These are phyloP conservation scores for Mortierella sp. DNA, from an alignment of 371 early-diverging fungal species.

Conservation along the genomic window DNA sequence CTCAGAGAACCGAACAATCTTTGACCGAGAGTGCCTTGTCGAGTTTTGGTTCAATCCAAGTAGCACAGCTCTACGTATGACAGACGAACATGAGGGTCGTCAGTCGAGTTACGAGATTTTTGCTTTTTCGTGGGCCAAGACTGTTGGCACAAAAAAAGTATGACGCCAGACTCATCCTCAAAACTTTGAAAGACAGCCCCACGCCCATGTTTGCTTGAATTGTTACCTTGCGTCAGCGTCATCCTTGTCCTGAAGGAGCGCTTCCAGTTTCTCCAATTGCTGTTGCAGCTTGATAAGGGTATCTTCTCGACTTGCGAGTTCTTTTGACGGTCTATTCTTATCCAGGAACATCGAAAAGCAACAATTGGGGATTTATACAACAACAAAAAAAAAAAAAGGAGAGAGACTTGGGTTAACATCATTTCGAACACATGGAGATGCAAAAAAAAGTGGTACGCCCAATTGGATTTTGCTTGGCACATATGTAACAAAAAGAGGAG, in stretches of 20 bases:
- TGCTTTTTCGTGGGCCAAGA: neutral
- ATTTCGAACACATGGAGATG: neutral
- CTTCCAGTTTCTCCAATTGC: constrained; percentile 75
- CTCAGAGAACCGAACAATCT: constrained; percentile 65
- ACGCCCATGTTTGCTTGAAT: neutral
- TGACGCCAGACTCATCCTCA: neutral
- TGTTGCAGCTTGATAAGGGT: constrained; percentile 71
- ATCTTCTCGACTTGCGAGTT: constrained; percentile 67
- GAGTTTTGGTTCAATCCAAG: constrained; percentile 50
- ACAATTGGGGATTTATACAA: no score
- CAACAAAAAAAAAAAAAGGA: neutral
- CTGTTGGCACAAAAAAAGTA: neutral
- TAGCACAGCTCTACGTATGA: constrained; percentile 27
- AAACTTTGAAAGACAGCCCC: neutral
- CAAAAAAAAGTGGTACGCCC: neutral
- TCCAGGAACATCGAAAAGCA: neutral
- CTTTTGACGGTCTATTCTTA: constrained; percentile 63
- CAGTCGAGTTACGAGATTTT: neutral
- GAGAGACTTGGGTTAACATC: neutral
- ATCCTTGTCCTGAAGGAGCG: constrained; percentile 66
- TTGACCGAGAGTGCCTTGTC: constrained; percentile 53
- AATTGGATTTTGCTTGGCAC: constrained; percentile 9
- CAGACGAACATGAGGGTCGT: neutral
- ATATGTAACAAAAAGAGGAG: neutral
- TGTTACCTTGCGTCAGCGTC: constrained; percentile 65